phyloP scores from a whole-genome alignment of 2,329 filamentous ascomycete genomes.

The Hypomyces rosellus region DNA sequence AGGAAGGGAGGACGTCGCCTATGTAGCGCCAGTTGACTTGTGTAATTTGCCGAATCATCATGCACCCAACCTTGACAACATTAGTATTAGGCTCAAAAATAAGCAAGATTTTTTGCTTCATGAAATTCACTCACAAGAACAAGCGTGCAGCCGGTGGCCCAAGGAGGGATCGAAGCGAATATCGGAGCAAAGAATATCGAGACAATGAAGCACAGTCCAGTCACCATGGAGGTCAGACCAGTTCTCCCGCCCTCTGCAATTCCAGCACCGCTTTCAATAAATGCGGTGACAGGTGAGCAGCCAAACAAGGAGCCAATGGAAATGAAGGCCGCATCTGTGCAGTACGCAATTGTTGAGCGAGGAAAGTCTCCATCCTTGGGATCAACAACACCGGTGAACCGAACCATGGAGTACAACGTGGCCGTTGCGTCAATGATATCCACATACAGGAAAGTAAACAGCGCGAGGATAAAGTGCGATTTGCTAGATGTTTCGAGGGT shows the following conservation, averaged over 20 bases:
- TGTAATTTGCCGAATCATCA: slow-evolving; percentile 71
- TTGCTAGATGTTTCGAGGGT: slow-evolving; percentile 46
- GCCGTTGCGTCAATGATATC: slow-evolving; percentile 75
- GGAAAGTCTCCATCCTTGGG: slow-evolving; percentile 73
- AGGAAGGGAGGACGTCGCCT: slow-evolving; percentile 68
- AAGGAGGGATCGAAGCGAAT: slow-evolving; percentile 70
- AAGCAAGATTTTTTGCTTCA: background rate
- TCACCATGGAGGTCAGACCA: slow-evolving; percentile 63
- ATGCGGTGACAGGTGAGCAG: slow-evolving; percentile 65
- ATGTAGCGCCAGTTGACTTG: slow-evolving; percentile 73
- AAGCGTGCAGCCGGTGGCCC: slow-evolving; percentile 69
- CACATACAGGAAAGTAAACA: slow-evolving; percentile 74
- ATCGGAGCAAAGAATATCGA: slow-evolving; percentile 71
- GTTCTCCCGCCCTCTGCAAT: slow-evolving; percentile 71
- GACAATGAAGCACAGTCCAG: slow-evolving; percentile 64
- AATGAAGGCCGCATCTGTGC: slow-evolving; percentile 63
- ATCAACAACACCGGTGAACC: slow-evolving; percentile 62
- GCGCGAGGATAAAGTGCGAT: slow-evolving; percentile 60
- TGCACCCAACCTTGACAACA: slow-evolving; percentile 54
- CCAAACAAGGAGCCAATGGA: slow-evolving; percentile 65
- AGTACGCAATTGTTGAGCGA: slow-evolving; percentile 74
- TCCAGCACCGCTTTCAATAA: slow-evolving; percentile 69
- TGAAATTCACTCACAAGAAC: slow-evolving; percentile 46
- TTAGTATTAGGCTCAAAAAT: background rate
- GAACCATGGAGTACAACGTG: slow-evolving; percentile 75